Conservation (phyloP, 2,329 filamentous ascomycete species). For the Akanthomyces dipterigenus region DNA sequence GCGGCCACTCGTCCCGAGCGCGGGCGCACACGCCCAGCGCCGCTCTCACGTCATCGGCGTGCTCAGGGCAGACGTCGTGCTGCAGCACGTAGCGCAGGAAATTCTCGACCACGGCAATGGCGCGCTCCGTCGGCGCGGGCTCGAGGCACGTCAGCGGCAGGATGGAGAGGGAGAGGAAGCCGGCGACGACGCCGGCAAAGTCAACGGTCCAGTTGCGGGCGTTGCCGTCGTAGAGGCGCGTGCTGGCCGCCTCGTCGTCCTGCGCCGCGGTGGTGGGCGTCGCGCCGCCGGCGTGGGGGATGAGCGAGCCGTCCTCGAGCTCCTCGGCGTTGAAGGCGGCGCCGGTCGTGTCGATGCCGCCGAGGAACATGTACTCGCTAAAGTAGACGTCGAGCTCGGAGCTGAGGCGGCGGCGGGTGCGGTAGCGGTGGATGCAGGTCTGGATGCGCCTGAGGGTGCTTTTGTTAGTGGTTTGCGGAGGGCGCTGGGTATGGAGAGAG, state of each 20-base stretch:
- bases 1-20: slow-evolving; percentile 61
- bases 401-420: slow-evolving; percentile 67
- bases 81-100: slow-evolving; percentile 83
- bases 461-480: background rate
- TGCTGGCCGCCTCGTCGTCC: slow-evolving; percentile 32
- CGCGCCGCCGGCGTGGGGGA: slow-evolving; percentile 20
- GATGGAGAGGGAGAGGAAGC: slow-evolving; percentile 63
- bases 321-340: slow-evolving; percentile 56
- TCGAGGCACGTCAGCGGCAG: slow-evolving; percentile 51
- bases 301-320: slow-evolving; percentile 49
- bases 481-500: background rate
- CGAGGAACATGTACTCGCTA: slow-evolving; percentile 72
- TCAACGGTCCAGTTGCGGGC: slow-evolving; percentile 67
- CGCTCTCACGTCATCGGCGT: slow-evolving; percentile 56
- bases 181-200: slow-evolving; percentile 69
- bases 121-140: slow-evolving; percentile 44
- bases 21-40: slow-evolving; percentile 61
- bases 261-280: background rate
- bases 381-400: slow-evolving; percentile 58
- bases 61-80: slow-evolving; percentile 82
- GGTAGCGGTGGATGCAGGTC: slow-evolving; percentile 75
- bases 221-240: slow-evolving; percentile 43
- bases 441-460: slow-evolving; percentile 63
- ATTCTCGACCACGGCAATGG: slow-evolving; percentile 66
- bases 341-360: slow-evolving; percentile 61